Percentiles rank a stretch among this genome's conserved stretches.
Conservation (phyloP, 805 yeast genomes). For the Wickerhamomyces silvicola region DNA sequence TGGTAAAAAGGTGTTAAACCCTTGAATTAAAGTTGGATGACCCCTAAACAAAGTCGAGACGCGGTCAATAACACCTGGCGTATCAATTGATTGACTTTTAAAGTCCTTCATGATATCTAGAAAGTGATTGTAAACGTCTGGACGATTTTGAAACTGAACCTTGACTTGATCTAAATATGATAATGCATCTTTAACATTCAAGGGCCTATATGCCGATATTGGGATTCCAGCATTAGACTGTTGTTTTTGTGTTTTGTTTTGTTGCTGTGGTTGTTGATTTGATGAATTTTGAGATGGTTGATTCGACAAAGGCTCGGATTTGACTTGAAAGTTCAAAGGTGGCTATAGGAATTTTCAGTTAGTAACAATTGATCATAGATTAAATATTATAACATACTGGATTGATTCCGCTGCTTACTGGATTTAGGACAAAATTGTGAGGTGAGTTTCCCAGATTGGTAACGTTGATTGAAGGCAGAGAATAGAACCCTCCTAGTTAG, state of each 20-base stretch:
- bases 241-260: conserved; percentile 18
- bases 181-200: conserved; percentile 93
- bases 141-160: conserved; percentile 82
- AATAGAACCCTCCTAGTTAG: conserved; percentile 13
- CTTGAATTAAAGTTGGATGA: conserved; percentile 90
- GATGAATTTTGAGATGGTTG: conserved; percentile 5
- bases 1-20: conserved; percentile 95
- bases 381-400: conserved; percentile 12
- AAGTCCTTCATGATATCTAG: conserved; percentile 98
- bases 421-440: conserved; percentile 15
- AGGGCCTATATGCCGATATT: conserved; percentile 52
- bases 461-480: conserved; percentile 18
- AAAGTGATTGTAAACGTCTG: conserved; percentile 93
- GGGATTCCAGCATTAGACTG: conserved; percentile 7
- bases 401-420: conserved; percentile 9
- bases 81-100: conserved; percentile 91
- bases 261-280: conserved; percentile 8
- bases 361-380: too few species aligned
- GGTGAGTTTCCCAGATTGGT: conserved; percentile 9
- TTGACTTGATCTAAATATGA: conserved; percentile 95
- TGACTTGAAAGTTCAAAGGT: conserved; percentile 3
- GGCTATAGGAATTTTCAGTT: too few species aligned
- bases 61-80: conserved; percentile 97
- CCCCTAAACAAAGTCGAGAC: conserved; percentile 89
- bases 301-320: conserved; percentile 7